Evolutionary conservation across 805 yeast genomes (phyloP), one percentile per base, ranked within the genome.

Genomic region (Cyberlindnera euphorbiiphila): DNA sequence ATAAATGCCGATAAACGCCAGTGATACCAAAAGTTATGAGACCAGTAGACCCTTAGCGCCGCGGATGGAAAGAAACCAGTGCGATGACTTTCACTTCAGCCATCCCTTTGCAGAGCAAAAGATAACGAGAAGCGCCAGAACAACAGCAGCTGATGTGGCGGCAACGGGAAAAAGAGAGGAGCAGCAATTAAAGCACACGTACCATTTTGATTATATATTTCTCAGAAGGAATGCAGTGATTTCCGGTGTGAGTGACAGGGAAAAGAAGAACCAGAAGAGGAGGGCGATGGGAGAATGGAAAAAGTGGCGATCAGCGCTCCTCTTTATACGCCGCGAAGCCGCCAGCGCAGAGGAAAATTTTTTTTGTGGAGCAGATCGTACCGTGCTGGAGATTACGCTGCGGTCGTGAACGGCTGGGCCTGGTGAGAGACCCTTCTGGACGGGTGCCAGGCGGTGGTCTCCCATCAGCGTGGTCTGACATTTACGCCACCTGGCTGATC

Each of bases 211-310:
- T 42, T 18, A 37, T 14, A 36, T 29, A 28, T 25, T 51, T 53
- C 64, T 56, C 63, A 60, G 62, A 53, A 49, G 57, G 63, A 59
- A 56, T 56, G 56, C 60, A 42, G 34, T 56, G 62, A 57, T 60
- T 61, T 53, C 59, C 54, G 63, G 63, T 58, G 62, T 57, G 63
- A 59, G 58, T 16, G 57, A 51, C 57, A 41, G 41, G 32, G 56
- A 48, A 43, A 38, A 15, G 32, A 34, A 29, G 22, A 17, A 4
- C 8, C 9, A 7, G 6, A 4, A 34, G 38, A n/a, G 5, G 26
- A 13, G 12, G 19, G 22, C 22, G 26, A 20, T 12, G 28, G 18
- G 15, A 28, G 8, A 25, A 16, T 20, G 35, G 32, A 34, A 37
- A 36, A 42, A 38, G 28, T 29, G 42, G 42, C 37, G 41, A 34